These are phyloP conservation scores for Alternaria metachromatica DNA, from an alignment of 2,329 filamentous ascomycete genomes.

Conservation along the genomic window DNA sequence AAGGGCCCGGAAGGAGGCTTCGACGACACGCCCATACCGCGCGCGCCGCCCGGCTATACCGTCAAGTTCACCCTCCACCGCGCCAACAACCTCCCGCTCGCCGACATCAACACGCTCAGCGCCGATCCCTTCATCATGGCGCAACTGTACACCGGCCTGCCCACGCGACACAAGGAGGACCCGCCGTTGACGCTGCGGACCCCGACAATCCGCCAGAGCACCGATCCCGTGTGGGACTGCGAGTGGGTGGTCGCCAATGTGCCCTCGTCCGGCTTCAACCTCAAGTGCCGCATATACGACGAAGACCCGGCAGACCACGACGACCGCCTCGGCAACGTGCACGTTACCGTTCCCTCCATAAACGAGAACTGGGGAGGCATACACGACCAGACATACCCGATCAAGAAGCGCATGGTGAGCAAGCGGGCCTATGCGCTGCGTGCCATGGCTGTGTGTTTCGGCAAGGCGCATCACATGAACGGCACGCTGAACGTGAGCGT, in stretches of 20 bases:
- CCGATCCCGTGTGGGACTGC: slow-evolving; percentile 80
- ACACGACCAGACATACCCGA: slow-evolving; percentile 67
- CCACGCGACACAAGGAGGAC: slow-evolving; percentile 84
- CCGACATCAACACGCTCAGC: slow-evolving; percentile 77
- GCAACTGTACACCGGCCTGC: slow-evolving; percentile 74
- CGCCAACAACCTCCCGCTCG: slow-evolving; percentile 80
- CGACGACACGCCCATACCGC: slow-evolving; percentile 78
- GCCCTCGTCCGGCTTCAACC: slow-evolving; percentile 76
- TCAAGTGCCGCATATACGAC: slow-evolving; percentile 89
- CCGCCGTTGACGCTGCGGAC: slow-evolving; percentile 77
- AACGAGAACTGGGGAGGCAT: slow-evolving; percentile 73
- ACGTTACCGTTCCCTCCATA: slow-evolving; percentile 68
- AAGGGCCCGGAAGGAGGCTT: slow-evolving; percentile 74
- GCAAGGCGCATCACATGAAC: slow-evolving; percentile 68
- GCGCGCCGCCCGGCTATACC: slow-evolving; percentile 79
- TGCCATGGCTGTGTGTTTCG: slow-evolving; percentile 69
- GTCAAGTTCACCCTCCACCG: slow-evolving; percentile 83
- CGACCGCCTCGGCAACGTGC: slow-evolving; percentile 86
- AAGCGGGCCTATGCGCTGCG: slow-evolving; percentile 84
- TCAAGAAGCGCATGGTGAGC: slow-evolving; percentile 85
- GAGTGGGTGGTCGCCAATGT: slow-evolving; percentile 90
- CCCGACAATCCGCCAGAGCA: slow-evolving; percentile 73
- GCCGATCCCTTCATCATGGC: slow-evolving; percentile 85
- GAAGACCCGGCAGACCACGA: slow-evolving; percentile 87
- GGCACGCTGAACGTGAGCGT: slow-evolving; percentile 76